phyloP scores from a whole-genome alignment of 805 yeast genomes.

The Wickerhamomyces sydowiorum region DNA sequence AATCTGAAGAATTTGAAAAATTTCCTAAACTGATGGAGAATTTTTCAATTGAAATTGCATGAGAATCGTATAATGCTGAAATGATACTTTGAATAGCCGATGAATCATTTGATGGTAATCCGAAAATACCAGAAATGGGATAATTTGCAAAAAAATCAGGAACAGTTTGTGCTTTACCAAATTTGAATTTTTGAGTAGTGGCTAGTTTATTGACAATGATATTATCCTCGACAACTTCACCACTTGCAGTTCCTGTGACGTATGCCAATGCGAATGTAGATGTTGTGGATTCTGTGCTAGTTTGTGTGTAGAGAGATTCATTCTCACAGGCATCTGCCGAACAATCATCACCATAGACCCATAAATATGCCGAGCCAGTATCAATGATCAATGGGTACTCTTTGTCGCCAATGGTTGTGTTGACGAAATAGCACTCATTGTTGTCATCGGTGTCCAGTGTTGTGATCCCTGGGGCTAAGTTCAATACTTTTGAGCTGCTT shows the following conservation, averaged over 20 bases:
- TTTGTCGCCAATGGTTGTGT: constrained; percentile 33
- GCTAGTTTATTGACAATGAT: constrained; percentile 26
- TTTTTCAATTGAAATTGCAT: constrained; percentile 27
- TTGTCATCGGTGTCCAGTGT: constrained; percentile 21
- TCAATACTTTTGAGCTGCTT: constrained; percentile 13
- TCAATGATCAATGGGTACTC: constrained; percentile 50
- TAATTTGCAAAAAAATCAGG: constrained; percentile 49
- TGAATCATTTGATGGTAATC: constrained; percentile 44
- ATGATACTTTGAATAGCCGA: constrained; percentile 33
- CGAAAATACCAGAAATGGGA: constrained; percentile 54
- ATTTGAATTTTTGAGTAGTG: constrained; percentile 33
- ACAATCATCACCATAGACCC: constrained; percentile 56
- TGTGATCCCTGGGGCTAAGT: constrained; percentile 24
- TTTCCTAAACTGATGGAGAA: constrained; percentile 43
- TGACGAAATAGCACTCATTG: constrained; percentile 32
- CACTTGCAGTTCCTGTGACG: constrained; percentile 48
- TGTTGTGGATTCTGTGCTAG: constrained; percentile 13
- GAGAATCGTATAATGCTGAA: constrained; percentile 29
- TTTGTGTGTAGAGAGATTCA: constrained; percentile 25
- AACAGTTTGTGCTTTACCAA: constrained; percentile 49
- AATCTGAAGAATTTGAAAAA: constrained; percentile 7
- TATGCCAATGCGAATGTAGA: constrained; percentile 43
- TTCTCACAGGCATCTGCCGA: constrained; percentile 35
- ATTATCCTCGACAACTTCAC: constrained; percentile 35
- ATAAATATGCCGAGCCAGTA: constrained; percentile 59